A percentile compares a stretch with the other conserved stretches of the same genome.
phyloP scores from a whole-genome alignment of 768 basidiomycete genomes.

The Rhodotorula taiwanensis region DNA sequence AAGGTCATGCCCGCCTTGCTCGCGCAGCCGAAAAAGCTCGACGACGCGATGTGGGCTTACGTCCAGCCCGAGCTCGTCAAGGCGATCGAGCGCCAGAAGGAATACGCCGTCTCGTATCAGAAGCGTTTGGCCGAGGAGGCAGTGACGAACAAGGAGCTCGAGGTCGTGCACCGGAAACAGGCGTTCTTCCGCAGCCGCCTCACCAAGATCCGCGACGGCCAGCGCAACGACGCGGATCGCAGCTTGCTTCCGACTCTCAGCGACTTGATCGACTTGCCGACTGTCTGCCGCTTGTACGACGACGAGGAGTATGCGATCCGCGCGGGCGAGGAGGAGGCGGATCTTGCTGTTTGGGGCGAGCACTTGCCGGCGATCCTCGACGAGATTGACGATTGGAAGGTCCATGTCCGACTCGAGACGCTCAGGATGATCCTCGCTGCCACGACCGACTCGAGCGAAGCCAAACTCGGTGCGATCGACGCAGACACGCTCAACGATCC shows the following conservation, averaged over 20 bases:
- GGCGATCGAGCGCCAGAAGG: background rate
- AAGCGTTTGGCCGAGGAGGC: background rate
- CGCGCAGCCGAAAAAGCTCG: too few species aligned
- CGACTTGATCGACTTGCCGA: background rate
- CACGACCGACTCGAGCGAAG: background rate
- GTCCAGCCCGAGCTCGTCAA: background rate
- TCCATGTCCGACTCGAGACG: background rate
- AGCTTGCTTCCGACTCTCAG: background rate
- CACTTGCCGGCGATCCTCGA: background rate
- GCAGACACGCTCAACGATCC: background rate
- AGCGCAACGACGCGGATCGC: background rate
- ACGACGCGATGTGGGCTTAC: background rate
- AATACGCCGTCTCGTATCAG: background rate
- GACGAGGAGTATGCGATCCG: background rate
- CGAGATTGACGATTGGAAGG: background rate
- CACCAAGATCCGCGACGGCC: background rate
- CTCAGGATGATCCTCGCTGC: background rate
- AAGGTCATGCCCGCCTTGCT: too few species aligned
- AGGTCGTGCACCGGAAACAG: background rate
- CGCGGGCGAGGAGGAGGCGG: background rate
- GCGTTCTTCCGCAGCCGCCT: background rate
- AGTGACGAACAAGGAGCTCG: background rate
- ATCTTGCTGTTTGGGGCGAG: background rate
- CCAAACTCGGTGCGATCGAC: background rate
- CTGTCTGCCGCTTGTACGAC: background rate